Conservation (phyloP, 345 rosid genomes). For the Combretum micranthum region DNA sequence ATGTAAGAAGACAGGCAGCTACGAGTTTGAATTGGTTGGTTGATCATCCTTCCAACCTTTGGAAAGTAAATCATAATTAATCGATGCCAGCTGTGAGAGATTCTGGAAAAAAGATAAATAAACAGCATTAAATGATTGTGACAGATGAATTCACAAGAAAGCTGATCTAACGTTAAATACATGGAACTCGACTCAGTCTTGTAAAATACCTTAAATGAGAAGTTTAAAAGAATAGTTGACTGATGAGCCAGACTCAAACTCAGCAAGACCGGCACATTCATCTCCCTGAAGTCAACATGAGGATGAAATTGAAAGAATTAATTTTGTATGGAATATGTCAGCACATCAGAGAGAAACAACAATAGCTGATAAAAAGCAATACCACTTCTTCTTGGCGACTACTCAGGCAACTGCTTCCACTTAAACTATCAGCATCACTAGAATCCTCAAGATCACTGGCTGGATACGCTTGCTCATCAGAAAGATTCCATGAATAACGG, state of each 20-base stretch:
- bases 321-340: constrained; percentile 1
- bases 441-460: constrained; percentile 69
- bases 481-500: constrained; percentile 84
- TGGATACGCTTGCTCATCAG: constrained; percentile 55
- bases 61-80: constrained; percentile 94
- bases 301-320: constrained; percentile 2
- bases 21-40: constrained; percentile 37
- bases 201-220: constrained; percentile 85
- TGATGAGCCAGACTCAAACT: constrained; percentile 62
- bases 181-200: neutral
- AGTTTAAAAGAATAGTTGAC: constrained; percentile 93
- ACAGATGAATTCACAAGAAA: neutral
- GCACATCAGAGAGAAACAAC: no score
- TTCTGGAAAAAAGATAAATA: constrained; percentile 35
- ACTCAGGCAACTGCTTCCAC: constrained; percentile 81
- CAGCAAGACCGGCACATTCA: constrained; percentile 65
- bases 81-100: constrained; percentile 93
- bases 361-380: constrained; percentile 5
- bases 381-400: constrained; percentile 93
- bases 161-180: neutral
- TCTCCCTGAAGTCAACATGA: constrained; percentile 53
- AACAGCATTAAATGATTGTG: neutral
- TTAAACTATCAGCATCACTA: constrained; percentile 91
- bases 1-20: constrained; percentile 12
- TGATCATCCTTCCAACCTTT: constrained; percentile 93